These are phyloP conservation scores for Cucumis variabilis DNA, from an alignment of 331 rosid species.

Conservation along the genomic window DNA sequence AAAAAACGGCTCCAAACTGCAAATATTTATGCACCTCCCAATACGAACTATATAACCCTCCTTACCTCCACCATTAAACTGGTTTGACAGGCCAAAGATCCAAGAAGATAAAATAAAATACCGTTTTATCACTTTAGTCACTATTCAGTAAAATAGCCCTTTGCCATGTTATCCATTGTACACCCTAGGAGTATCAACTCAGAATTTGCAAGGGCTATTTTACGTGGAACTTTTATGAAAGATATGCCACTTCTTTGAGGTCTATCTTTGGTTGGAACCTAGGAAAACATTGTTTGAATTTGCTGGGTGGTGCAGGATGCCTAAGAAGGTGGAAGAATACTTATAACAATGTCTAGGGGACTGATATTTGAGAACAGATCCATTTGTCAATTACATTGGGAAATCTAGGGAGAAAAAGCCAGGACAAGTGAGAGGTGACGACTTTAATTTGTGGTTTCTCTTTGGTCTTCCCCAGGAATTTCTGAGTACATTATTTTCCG, in stretches of 20 bases:
- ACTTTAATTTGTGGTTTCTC: not conserved
- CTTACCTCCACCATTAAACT: conserved; percentile 7
- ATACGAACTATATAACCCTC: not conserved
- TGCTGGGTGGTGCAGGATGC: conserved; percentile 3
- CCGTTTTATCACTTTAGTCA: not conserved
- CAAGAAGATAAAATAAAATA: not conserved
- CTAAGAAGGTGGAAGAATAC: not conserved
- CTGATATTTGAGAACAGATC: not conserved
- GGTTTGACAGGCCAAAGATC: not conserved
- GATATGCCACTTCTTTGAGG: conserved; percentile 1
- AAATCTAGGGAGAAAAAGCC: not conserved
- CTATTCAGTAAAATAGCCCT: not conserved
- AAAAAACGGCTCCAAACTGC: not conserved
- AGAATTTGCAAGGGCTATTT: not conserved
- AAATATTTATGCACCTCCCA: not conserved
- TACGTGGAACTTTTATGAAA: not conserved
- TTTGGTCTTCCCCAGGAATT: not conserved
- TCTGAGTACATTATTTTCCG: not conserved
- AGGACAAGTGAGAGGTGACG: not conserved
- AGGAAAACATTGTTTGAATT: not conserved
- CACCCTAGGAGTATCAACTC: not conserved
- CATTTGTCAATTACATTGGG: not conserved
- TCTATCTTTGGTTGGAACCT: not conserved
- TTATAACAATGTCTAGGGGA: not conserved
- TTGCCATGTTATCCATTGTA: not conserved